These are phyloP conservation scores for Sarocladiaceae sp. DNA, from an alignment of 2,329 filamentous ascomycete genomes.

Conservation along the genomic window DNA sequence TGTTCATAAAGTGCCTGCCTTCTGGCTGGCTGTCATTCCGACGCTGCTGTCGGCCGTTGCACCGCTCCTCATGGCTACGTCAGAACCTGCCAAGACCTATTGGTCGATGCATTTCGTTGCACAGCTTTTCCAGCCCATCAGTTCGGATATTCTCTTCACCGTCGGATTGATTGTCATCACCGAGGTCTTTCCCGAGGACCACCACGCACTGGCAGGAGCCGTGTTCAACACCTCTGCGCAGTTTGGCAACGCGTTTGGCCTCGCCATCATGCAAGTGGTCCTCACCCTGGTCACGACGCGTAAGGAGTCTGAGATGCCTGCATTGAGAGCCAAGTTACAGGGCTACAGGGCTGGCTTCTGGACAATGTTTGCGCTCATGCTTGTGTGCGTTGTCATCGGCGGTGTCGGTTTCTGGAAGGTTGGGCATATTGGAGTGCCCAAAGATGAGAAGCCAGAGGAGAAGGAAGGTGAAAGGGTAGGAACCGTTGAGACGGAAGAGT, in stretches of 20 bases:
- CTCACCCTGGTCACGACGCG: slow-evolving; percentile 7
- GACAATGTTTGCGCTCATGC: slow-evolving; percentile 41
- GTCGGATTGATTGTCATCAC: slow-evolving; percentile 45
- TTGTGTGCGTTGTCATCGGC: slow-evolving; percentile 31
- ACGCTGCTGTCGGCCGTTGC: slow-evolving; percentile 31
- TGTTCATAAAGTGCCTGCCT: slow-evolving; percentile 27
- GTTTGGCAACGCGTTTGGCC: slow-evolving; percentile 39
- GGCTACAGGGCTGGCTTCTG: slow-evolving; percentile 46
- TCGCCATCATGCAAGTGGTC: slow-evolving; percentile 35
- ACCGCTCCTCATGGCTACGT: slow-evolving; percentile 45
- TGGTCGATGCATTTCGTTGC: slow-evolving; percentile 37
- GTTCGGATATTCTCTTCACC: slow-evolving; percentile 41
- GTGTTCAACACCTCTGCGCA: slow-evolving; percentile 51
- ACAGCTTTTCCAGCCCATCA: slow-evolving; percentile 29
- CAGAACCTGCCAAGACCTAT: slow-evolving; percentile 38
- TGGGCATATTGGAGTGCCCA: slow-evolving; percentile 40
- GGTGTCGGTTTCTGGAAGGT: slow-evolving; percentile 33
- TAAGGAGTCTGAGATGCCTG: neutral
- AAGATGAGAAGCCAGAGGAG: neutral
- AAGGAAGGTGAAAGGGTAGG: neutral
- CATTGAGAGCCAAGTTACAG: slow-evolving; percentile 28
- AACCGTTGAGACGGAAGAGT: neutral
- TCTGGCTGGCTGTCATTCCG: slow-evolving; percentile 26
- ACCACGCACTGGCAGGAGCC: slow-evolving; percentile 48
- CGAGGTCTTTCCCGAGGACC: slow-evolving; percentile 42